Conservation (phyloP, 257 asterid genomes). For the Nicotiana undulata region DNA sequence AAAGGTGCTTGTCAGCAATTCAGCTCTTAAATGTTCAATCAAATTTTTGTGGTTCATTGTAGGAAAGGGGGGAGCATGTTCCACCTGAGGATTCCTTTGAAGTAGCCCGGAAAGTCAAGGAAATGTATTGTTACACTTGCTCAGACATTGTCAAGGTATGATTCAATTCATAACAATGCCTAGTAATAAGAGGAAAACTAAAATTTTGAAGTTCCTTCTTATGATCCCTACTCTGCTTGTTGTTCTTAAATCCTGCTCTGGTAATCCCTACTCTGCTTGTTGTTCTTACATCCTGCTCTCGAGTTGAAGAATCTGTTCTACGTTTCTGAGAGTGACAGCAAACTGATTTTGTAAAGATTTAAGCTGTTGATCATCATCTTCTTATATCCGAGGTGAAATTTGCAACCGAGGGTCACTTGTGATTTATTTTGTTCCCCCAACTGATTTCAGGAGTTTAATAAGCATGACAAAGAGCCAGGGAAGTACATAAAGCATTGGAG, state of each 20-base stretch:
- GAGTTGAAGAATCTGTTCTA: background rate
- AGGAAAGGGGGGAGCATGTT: constrained; percentile 97
- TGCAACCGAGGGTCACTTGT: background rate
- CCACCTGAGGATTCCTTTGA: constrained; percentile 95
- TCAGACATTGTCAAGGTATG: constrained; percentile 96
- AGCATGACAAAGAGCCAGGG: constrained; percentile 89
- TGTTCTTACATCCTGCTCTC: background rate
- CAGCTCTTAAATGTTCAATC: background rate
- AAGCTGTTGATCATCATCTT: background rate
- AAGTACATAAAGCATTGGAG: constrained; percentile 91
- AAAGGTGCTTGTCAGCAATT: background rate
- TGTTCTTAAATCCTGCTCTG: background rate
- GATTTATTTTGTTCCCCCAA: background rate
- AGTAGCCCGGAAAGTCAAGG: constrained; percentile 87
- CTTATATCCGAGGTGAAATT: background rate
- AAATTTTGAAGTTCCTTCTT: background rate
- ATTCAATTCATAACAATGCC: background rate
- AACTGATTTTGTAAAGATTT: background rate
- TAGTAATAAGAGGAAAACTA: background rate
- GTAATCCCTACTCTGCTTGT: background rate
- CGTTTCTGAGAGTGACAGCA: background rate
- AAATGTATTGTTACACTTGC: constrained; percentile 90
- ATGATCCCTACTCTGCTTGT: background rate
- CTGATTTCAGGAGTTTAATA: constrained; percentile 76
- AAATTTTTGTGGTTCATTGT: constrained; percentile 16